A percentile compares a stretch with the other conserved stretches of the same genome.
phyloP scores from a whole-genome alignment of 208 protist species.

The Trypanosoma lewisi region DNA sequence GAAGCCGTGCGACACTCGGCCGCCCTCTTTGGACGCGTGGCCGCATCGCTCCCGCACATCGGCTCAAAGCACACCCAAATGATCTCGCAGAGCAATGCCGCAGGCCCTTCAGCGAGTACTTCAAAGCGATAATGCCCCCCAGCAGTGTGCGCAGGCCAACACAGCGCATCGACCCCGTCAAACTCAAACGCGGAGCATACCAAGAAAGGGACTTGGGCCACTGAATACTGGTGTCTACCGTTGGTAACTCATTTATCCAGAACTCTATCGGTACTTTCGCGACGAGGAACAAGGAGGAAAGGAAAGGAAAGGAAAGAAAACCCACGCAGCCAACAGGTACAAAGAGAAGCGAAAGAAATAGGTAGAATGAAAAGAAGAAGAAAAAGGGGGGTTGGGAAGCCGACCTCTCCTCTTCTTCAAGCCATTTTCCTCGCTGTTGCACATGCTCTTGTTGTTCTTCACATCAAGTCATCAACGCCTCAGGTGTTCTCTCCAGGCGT shows the following conservation, averaged over 20 bases:
- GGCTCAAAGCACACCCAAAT: slow-evolving; percentile 11
- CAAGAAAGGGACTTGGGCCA: slow-evolving; percentile 1
- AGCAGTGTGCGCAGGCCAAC: background rate
- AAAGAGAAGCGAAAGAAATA: no score
- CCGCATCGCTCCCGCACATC: slow-evolving; percentile 15
- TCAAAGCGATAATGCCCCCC: slow-evolving; percentile 7
- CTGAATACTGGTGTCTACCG: background rate
- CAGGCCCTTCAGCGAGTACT: slow-evolving; percentile 1
- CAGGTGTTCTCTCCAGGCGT: background rate
- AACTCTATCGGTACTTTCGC: background rate
- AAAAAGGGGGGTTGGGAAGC: no score
- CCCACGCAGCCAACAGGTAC: no score
- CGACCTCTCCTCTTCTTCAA: background rate
- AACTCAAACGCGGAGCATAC: slow-evolving; percentile 21
- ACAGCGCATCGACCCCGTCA: slow-evolving; percentile 1
- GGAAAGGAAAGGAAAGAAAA: no score
- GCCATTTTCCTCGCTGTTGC: background rate
- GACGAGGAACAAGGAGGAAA: no score
- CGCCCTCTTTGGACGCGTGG: background rate
- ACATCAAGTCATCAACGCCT: background rate
- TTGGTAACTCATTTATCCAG: background rate
- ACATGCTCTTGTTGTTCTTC: background rate
- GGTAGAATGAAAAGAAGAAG: no score
- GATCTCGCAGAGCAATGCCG: slow-evolving; percentile 2
- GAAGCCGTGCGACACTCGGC: slow-evolving; percentile 2